Conservation (phyloP, 257 asterid genomes). For the Mentha longifolia region DNA sequence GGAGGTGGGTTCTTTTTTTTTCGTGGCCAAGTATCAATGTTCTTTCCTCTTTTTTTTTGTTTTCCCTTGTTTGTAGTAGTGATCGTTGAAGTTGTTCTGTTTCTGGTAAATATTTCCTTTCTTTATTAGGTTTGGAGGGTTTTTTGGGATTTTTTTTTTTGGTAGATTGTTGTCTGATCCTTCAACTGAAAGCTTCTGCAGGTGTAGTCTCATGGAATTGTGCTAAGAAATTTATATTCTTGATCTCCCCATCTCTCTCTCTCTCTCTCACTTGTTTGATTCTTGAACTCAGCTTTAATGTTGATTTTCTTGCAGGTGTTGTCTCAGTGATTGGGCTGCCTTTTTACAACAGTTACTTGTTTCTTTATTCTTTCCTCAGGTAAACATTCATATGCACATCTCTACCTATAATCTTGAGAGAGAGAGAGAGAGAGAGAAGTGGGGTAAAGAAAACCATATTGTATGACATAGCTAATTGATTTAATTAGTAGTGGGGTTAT, state of each 20-base stretch:
- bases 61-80: neutral
- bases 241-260: neutral
- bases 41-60: neutral
- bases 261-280: constrained; percentile 5
- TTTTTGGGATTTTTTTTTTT: constrained; percentile 8
- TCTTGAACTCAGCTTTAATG: neutral
- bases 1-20: constrained; percentile 23
- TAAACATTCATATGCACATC: constrained; percentile 7
- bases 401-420: neutral
- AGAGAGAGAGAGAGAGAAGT: constrained; percentile 30
- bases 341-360: neutral
- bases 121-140: neutral
- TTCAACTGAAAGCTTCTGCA: constrained; percentile 8
- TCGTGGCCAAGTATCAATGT: constrained; percentile 25
- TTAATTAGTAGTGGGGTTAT: neutral
- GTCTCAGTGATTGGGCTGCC: constrained; percentile 2
- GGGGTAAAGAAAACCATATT: neutral
- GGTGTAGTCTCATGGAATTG: neutral
- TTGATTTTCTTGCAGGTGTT: constrained; percentile 15
- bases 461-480: neutral
- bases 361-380: constrained; percentile 7
- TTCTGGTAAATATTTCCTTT: neutral
- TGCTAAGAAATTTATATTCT: neutral
- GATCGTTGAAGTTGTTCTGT: neutral
- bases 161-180: constrained; percentile 5